Percentiles rank a stretch among this genome's conserved stretches.
phyloP scores from a whole-genome alignment of 768 basidiomycete species.

The Mycena albidolilacea region DNA sequence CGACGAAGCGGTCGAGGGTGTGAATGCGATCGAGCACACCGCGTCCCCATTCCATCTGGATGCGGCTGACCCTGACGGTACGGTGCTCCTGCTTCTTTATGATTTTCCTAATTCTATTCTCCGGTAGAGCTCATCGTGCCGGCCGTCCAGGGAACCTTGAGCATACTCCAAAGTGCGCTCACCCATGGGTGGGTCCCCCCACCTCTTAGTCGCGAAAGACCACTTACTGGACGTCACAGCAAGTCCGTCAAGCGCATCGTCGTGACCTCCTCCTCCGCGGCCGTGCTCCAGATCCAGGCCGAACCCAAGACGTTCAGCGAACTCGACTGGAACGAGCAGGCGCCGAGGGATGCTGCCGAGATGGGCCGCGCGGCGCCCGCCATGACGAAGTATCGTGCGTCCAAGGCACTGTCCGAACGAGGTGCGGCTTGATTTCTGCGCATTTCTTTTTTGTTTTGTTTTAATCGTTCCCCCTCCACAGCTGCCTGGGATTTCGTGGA shows the following conservation, averaged over 20 bases:
- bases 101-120: neutral
- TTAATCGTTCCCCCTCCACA: constrained; percentile 26
- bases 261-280: constrained; percentile 70
- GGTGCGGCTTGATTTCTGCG: constrained; percentile 45
- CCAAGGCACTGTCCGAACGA: constrained; percentile 74
- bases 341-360: constrained; percentile 61
- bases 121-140: constrained; percentile 45
- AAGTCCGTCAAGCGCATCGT: constrained; percentile 69
- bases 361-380: constrained; percentile 61
- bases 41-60: constrained; percentile 1
- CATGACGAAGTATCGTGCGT: constrained; percentile 66
- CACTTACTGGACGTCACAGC: constrained; percentile 13
- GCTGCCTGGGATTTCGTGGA: constrained; percentile 60
- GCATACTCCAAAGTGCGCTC: constrained; percentile 53
- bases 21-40: neutral
- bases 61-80: neutral
- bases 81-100: neutral
- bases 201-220: no score
- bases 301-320: constrained; percentile 56
- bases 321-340: constrained; percentile 71
- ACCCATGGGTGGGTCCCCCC: constrained; percentile 54
- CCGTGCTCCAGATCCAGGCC: constrained; percentile 53
- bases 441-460: neutral
- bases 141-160: constrained; percentile 59
- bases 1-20: constrained; percentile 72